Conservation (phyloP, 352 stramenopile genomes). For the Pythium guiyangense region DNA sequence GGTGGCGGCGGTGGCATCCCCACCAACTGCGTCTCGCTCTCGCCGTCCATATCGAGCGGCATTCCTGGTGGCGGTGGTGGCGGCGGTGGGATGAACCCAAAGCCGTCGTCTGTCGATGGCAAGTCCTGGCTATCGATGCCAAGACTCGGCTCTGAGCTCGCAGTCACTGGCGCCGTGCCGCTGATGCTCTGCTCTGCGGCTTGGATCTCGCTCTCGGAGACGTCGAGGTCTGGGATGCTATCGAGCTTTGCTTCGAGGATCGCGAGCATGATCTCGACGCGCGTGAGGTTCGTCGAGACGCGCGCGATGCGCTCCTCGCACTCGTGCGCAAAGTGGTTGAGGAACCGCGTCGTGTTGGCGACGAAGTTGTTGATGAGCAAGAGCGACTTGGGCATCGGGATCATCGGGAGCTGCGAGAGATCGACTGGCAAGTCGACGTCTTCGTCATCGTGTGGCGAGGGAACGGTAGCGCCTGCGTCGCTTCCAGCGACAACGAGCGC, state of each 20-base stretch:
- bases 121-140: conserved; percentile 68
- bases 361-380: conserved; percentile 87
- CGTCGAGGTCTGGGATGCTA: conserved; percentile 72
- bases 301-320: conserved; percentile 76
- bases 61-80: conserved; percentile 27
- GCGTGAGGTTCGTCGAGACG: conserved; percentile 70
- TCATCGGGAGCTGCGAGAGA: conserved; percentile 68
- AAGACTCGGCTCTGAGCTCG: conserved; percentile 13
- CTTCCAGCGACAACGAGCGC: conserved; percentile 43
- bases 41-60: neutral
- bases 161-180: conserved; percentile 10
- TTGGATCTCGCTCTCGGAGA: conserved; percentile 56
- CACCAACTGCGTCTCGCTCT: conserved; percentile 9
- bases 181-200: conserved; percentile 27
- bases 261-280: conserved; percentile 78
- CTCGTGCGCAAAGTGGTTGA: conserved; percentile 83
- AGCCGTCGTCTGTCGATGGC: conserved; percentile 35
- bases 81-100: conserved; percentile 30
- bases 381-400: conserved; percentile 73
- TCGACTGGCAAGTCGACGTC: conserved; percentile 72
- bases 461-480: conserved; percentile 13
- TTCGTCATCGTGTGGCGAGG: conserved; percentile 27
- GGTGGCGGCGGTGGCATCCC: conserved; percentile 24
- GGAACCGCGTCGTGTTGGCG: conserved; percentile 79
- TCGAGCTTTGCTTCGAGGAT: conserved; percentile 86